A percentile compares a stretch with the other conserved stretches of the same genome.
phyloP scores from a whole-genome alignment of 83 land plant genomes.

The Diphasiastrum complanatum region DNA sequence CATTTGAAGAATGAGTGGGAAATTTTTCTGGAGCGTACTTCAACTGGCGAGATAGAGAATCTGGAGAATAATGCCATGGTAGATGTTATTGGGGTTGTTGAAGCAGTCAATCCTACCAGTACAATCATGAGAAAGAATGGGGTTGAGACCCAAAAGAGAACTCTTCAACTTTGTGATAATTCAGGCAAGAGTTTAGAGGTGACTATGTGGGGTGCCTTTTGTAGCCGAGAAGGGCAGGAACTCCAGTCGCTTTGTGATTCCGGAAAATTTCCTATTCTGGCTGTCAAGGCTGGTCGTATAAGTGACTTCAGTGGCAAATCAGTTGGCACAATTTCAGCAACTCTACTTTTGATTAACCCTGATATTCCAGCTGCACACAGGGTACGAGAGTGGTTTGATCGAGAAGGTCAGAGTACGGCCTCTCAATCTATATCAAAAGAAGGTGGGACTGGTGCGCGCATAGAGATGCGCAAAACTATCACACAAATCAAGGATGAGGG shows the following conservation, averaged over 20 bases:
- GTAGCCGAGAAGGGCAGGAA: slow-evolving; percentile 76
- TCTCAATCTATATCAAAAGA: slow-evolving; percentile 77
- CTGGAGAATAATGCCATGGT: slow-evolving; percentile 63
- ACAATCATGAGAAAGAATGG: slow-evolving; percentile 90
- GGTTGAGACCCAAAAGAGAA: slow-evolving; percentile 81
- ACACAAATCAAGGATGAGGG: slow-evolving; percentile 85
- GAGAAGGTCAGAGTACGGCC: slow-evolving; percentile 49
- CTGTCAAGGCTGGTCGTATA: slow-evolving; percentile 84
- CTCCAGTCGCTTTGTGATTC: slow-evolving; percentile 65
- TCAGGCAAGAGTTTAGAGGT: slow-evolving; percentile 80
- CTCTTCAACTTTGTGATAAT: slow-evolving; percentile 62
- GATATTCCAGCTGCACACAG: slow-evolving; percentile 53
- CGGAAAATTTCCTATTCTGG: slow-evolving; percentile 61
- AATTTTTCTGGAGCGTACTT: slow-evolving; percentile 63
- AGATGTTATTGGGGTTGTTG: slow-evolving; percentile 78
- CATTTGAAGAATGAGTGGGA: slow-evolving; percentile 98
- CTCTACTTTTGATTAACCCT: slow-evolving; percentile 81
- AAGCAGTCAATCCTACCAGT: slow-evolving; percentile 52
- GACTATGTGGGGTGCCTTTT: slow-evolving; percentile 89
- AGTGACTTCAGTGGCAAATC: slow-evolving; percentile 95
- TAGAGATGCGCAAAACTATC: slow-evolving; percentile 64
- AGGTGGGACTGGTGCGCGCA: slow-evolving; percentile 34
- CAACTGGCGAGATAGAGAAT: slow-evolving; percentile 71
- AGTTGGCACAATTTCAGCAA: slow-evolving; percentile 71
- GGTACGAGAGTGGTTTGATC: slow-evolving; percentile 75